A percentile compares a stretch with the other conserved stretches of the same genome.
These are phyloP conservation scores for Colletotrichum coccodes DNA, from an alignment of 2,329 filamentous ascomycete species.

Conservation along the genomic window DNA sequence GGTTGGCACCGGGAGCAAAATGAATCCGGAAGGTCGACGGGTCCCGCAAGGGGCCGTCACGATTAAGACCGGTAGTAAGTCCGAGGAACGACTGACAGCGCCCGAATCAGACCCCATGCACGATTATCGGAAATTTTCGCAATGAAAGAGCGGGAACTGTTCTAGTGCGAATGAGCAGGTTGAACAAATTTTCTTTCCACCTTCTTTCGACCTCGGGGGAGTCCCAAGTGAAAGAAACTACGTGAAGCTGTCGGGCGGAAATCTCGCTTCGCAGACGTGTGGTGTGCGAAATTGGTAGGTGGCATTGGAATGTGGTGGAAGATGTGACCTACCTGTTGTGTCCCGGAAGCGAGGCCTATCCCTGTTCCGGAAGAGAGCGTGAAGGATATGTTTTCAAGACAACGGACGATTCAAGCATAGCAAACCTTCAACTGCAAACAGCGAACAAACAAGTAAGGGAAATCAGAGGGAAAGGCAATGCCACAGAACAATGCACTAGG, in stretches of 20 bases:
- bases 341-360: neutral
- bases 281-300: slow-evolving; percentile 20
- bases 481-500: neutral
- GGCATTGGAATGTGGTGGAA: neutral
- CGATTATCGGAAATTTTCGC: slow-evolving; percentile 17
- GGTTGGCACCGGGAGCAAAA: slow-evolving; percentile 13
- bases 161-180: neutral
- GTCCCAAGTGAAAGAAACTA: neutral
- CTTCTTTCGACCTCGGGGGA: neutral
- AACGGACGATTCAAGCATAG: slow-evolving; percentile 29
- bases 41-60: neutral
- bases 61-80: neutral
- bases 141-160: neutral
- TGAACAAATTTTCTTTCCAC: neutral
- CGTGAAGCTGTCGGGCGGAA: neutral
- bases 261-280: slow-evolving; percentile 15
- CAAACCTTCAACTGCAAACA: slow-evolving; percentile 10
- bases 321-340: slow-evolving; percentile 23
- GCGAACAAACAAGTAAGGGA: slow-evolving; percentile 9
- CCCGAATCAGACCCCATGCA: neutral
- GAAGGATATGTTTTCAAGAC: slow-evolving; percentile 12
- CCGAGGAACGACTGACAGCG: neutral
- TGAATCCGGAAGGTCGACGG: neutral
- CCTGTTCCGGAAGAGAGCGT: slow-evolving; percentile 9
- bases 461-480: neutral